phyloP scores from a whole-genome alignment of 116 monocot genomes.

The Zostera marina region DNA sequence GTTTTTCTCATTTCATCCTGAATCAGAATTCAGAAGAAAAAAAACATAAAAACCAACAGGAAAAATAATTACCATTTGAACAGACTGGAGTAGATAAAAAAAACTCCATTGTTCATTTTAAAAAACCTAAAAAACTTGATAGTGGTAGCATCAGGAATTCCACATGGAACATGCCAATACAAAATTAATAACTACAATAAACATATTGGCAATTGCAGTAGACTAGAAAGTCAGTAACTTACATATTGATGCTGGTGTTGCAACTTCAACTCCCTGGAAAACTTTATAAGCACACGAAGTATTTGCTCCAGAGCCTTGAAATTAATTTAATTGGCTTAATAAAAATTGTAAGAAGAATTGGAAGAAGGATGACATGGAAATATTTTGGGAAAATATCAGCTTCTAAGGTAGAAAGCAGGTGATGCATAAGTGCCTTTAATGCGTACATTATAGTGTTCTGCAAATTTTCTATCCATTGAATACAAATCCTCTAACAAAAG shows the following conservation, averaged over 20 bases:
- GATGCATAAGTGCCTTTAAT: background rate
- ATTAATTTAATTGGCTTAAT: background rate
- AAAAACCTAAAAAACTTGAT: background rate
- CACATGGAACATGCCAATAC: background rate
- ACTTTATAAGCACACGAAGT: constrained; percentile 68
- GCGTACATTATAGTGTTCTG: constrained; percentile 87
- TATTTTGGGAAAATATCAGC: background rate
- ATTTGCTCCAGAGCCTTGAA: constrained; percentile 88
- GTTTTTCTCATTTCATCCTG: constrained; percentile 87
- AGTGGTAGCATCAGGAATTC: background rate
- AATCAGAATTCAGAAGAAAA: constrained; percentile 11
- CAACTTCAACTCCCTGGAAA: constrained; percentile 89
- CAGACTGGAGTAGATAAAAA: background rate
- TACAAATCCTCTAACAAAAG: constrained; percentile 77
- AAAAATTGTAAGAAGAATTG: background rate
- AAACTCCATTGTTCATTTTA: background rate
- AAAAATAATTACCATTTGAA: background rate
- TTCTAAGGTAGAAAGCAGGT: background rate
- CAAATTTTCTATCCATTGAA: constrained; percentile 96
- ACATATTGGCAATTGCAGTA: background rate
- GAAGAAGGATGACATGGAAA: background rate
- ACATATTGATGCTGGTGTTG: constrained; percentile 92
- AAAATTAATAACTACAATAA: background rate
- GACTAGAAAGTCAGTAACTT: constrained; percentile 12
- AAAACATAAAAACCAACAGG: background rate